phyloP scores from a whole-genome alignment of 306 rosid genomes.

The Trifolium fragiferum region DNA sequence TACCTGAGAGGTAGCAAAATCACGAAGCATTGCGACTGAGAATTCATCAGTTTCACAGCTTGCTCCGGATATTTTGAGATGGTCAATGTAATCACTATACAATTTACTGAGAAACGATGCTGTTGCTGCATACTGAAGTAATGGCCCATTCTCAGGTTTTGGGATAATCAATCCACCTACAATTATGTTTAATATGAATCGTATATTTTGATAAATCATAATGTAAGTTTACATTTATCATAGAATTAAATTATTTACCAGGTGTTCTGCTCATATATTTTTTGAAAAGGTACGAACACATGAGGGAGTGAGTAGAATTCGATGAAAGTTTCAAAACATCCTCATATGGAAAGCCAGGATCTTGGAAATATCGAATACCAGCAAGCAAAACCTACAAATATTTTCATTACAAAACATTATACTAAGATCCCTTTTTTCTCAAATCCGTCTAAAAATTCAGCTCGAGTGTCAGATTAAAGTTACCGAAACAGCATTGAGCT shows the following conservation, averaged over 20 bases:
- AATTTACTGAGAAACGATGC: conserved; percentile 80
- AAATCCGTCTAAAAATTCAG: conserved; percentile 11
- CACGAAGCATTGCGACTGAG: conserved; percentile 56
- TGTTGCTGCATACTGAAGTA: conserved; percentile 77
- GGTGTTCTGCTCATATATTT: conserved; percentile 55
- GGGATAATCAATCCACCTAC: conserved; percentile 72
- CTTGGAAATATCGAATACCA: conserved; percentile 67
- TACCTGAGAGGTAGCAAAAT: conserved; percentile 70
- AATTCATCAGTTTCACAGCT: conserved; percentile 51
- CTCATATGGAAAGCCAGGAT: conserved; percentile 68
- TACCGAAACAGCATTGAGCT: conserved; percentile 70
- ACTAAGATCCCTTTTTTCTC: conserved; percentile 1
- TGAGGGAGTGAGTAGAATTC: conserved; percentile 55
- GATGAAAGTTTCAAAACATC: conserved; percentile 53
- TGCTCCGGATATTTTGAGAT: conserved; percentile 50
- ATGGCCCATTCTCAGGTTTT: conserved; percentile 51
- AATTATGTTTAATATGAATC: conserved; percentile 28
- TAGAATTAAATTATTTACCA: conserved; percentile 59
- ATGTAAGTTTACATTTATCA: background rate
- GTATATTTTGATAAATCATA: conserved; percentile 23
- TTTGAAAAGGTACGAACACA: conserved; percentile 64
- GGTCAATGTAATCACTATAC: conserved; percentile 76
- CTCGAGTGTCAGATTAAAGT: conserved; percentile 23
- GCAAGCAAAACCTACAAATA: conserved; percentile 66
- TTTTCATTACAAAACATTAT: background rate